Evolutionary conservation across 441 rosid species (phyloP), one percentile per base, ranked within the genome.

Genomic region (Caryocar brasiliense): DNA sequence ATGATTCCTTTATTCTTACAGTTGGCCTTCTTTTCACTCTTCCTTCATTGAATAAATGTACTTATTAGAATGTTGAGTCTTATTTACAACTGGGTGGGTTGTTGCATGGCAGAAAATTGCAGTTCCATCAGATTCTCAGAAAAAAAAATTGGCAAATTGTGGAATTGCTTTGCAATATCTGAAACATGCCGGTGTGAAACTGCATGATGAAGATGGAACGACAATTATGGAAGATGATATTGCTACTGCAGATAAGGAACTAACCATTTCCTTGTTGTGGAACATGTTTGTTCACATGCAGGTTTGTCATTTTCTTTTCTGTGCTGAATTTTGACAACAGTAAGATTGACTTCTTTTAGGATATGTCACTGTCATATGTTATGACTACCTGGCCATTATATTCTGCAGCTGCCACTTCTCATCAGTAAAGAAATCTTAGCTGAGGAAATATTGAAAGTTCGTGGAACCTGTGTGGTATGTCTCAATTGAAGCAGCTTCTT

Each of bases 261-360:
- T 87, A 56, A 80, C 78, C 41, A 37, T 91, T 58, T 81, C 88
- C 47, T 71, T 91, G 76, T 78, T 87, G 27, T 91, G 98, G 96
- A 87, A 79, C 69, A 75, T 85, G 56, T 91, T 91, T 78, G 74
- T 81, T 51, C 88, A 81, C 55, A 58, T 87, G 64, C 98, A 91
- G 91, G 98, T 84, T 12, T 27, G 62, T 51, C 36, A 18, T 36
- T 48, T 45, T 68, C 28, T 41, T 36, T 12, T 44, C 23, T 32
- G 34, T 47, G 40, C 18, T 26, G 17, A 23, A 2, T 14, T 56
- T 5, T 21, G 5, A 13, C n/a, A 46, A 35, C 18, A n/a, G 8
- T 13, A 7, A 2, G 36, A 26, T 26, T 36, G 11, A n/a, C 20
- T 37, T 12, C 25, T 51, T 17, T 20, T 30, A 19, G 32, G 42